Conservation (phyloP, 305 asterid genomes). For the Rubia balearica region DNA sequence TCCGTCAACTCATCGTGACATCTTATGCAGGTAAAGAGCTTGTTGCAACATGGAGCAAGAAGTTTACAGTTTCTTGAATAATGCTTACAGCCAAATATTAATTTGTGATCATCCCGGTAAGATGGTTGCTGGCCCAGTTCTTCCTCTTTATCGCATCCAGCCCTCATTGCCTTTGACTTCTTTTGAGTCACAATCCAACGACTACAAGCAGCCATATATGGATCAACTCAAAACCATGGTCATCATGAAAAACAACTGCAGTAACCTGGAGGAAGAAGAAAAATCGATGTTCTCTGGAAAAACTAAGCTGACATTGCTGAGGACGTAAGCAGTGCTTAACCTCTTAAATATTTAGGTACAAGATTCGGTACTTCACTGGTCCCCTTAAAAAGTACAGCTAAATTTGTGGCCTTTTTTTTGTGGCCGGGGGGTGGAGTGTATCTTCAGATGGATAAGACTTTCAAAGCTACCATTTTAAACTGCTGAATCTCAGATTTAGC, state of each 20-base stretch:
- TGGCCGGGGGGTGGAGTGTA: too few relatives aligned
- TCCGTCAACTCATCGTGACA: conserved; percentile 79
- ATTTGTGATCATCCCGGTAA: conserved; percentile 42
- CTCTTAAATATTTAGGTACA: background rate
- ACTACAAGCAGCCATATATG: conserved; percentile 30
- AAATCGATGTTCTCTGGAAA: background rate
- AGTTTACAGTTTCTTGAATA: conserved; percentile 81
- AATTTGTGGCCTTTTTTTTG: background rate
- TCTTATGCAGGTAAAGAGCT: conserved; percentile 73
- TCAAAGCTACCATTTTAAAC: background rate
- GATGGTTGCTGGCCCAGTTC: conserved; percentile 61
- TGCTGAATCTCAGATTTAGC: background rate
- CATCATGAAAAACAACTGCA: background rate
- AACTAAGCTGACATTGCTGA: background rate
- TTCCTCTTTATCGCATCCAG: conserved; percentile 35
- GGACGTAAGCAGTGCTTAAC: background rate
- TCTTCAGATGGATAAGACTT: too few relatives aligned
- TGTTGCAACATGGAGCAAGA: conserved; percentile 73
- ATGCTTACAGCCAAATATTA: conserved; percentile 65
- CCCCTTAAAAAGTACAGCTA: background rate
- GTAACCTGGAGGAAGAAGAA: background rate
- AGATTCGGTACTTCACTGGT: background rate
- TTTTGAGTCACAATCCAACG: conserved; percentile 63
- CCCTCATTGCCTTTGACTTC: conserved; percentile 33
- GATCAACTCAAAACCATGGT: conserved; percentile 17